Evolutionary conservation across 2,329 filamentous ascomycete species (phyloP).

Genomic region (Chrysoporthe puriensis): DNA sequence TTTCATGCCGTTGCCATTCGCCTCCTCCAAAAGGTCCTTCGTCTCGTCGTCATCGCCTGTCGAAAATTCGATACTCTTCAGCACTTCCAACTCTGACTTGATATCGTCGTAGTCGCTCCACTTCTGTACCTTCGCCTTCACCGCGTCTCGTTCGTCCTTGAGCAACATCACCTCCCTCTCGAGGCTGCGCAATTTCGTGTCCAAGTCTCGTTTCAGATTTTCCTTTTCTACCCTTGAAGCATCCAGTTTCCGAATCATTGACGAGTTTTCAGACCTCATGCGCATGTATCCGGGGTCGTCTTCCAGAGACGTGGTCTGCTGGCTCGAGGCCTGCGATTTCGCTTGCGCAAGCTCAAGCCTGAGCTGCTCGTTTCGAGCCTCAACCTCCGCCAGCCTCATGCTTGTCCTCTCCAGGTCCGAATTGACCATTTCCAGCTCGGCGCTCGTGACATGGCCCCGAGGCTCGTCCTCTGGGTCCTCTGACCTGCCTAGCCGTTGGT

Average conservation of each 20-base stretch:
- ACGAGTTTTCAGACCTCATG: constrained; percentile 90
- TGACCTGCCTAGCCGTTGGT: constrained; percentile 79
- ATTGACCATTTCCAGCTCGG: constrained; percentile 91
- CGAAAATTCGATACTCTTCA: constrained; percentile 97
- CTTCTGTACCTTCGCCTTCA: constrained; percentile 82
- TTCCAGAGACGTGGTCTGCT: constrained; percentile 68
- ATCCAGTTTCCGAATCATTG: constrained; percentile 86
- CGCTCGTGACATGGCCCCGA: constrained; percentile 73
- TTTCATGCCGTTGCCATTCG: constrained; percentile 57
- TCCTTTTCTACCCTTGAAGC: constrained; percentile 83
- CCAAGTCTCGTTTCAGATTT: constrained; percentile 73
- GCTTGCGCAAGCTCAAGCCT: constrained; percentile 88
- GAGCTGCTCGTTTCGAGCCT: constrained; percentile 92
- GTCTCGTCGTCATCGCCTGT: constrained; percentile 80
- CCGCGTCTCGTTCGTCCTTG: constrained; percentile 77
- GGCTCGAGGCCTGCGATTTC: constrained; percentile 70
- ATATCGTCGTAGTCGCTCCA: constrained; percentile 96
- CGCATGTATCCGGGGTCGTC: constrained; percentile 90
- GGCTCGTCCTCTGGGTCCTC: constrained; percentile 55
- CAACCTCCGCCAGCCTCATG: constrained; percentile 82
- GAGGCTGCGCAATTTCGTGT: constrained; percentile 74
- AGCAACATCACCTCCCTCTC: constrained; percentile 78
- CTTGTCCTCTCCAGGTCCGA: constrained; percentile 91
- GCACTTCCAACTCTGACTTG: constrained; percentile 91
- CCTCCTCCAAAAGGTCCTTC: constrained; percentile 34